Base-by-base conservation (phyloP, 371 early-diverging fungal species). In the Rhizopus stolonifer region DNA sequence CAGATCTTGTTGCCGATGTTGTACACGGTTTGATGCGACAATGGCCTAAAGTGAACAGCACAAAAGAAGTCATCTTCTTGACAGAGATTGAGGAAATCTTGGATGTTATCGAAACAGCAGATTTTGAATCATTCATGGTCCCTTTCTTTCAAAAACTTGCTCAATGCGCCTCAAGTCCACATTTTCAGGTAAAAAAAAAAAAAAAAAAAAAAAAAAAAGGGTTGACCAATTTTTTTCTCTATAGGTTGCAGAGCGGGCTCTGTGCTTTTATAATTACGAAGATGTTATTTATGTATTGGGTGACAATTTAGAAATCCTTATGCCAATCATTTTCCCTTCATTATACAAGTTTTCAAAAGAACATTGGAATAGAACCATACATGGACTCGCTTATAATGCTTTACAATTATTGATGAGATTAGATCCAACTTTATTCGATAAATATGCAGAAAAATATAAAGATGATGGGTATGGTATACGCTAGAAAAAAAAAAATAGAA, bases 21-120 rank as follows among this genome's bases (percentile, higher is more conserved):
- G 81, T 96, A n/a, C 73, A 77, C 48, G 91, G 94, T 8, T 72
- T 98, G 44, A 73, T 98, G 63, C 85, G 92, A 29, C 95, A 85
- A 70, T 98, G 99, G 99, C 99, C 99, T 25, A 96, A 96, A 72
- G 91, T 94, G 29, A 98, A 96, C 79, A 92, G 92, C 54, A 92
- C 93, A 4, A 98, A 98, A 69, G 97, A 97, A 71, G 94, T 96
- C 48, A 95, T 98, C 90, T 98, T 92, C 68, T 75, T 98, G 64
- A 94, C 91, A 67, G 99, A 98, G 69, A 74, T 97, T 49, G 99
- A 98, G 62, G 96, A 96, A 55, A 92, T 96, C 15, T 65, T 97
- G 78, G 95, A 95, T 74, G 89, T 94, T 2, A 89, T 92, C 29
- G 94, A 94, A 64, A 90, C 91, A 1, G 79, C 80, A 19, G 92